phyloP scores from a whole-genome alignment of 2,329 filamentous ascomycete species.

The Xylariomycetidae sp. region DNA sequence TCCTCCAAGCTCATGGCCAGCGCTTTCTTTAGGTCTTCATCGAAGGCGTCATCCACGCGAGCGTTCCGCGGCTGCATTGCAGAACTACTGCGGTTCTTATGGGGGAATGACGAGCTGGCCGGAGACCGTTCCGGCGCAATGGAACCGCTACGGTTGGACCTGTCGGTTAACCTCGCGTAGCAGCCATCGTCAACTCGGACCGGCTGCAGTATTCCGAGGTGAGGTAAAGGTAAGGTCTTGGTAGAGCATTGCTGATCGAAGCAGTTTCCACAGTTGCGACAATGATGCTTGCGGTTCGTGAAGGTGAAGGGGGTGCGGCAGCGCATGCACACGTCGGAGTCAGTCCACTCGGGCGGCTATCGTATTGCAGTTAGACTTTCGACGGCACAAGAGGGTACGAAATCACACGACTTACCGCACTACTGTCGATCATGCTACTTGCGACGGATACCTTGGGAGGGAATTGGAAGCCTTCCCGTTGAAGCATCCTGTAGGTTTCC shows the following conservation, averaged over 20 bases:
- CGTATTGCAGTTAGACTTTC: constrained; percentile 13
- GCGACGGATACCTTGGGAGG: constrained; percentile 80
- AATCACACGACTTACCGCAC: constrained; percentile 59
- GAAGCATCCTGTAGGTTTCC: constrained; percentile 77
- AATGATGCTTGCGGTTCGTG: constrained; percentile 97
- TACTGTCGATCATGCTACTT: constrained; percentile 98
- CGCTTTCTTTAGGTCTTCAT: constrained; percentile 89
- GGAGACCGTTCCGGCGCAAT: constrained; percentile 36
- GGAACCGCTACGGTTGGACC: constrained; percentile 42
- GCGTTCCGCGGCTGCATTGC: constrained; percentile 85
- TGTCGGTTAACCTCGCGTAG: constrained; percentile 81
- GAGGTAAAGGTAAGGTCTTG: constrained; percentile 81
- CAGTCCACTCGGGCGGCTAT: constrained; percentile 92
- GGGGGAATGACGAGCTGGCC: constrained; percentile 36
- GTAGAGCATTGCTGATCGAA: constrained; percentile 93
- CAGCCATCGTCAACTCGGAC: constrained; percentile 96
- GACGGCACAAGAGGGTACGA: background rate
- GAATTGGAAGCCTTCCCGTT: constrained; percentile 81
- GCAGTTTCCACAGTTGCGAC: constrained; percentile 94
- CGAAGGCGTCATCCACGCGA: constrained; percentile 82
- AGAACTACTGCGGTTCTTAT: constrained; percentile 60
- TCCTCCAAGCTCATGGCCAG: constrained; percentile 97
- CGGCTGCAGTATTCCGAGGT: constrained; percentile 84
- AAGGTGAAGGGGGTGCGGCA: constrained; percentile 94
- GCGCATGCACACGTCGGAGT: constrained; percentile 98